These are phyloP conservation scores for Fraxinus nigra DNA, from an alignment of 305 asterid genomes.

Conservation along the genomic window DNA sequence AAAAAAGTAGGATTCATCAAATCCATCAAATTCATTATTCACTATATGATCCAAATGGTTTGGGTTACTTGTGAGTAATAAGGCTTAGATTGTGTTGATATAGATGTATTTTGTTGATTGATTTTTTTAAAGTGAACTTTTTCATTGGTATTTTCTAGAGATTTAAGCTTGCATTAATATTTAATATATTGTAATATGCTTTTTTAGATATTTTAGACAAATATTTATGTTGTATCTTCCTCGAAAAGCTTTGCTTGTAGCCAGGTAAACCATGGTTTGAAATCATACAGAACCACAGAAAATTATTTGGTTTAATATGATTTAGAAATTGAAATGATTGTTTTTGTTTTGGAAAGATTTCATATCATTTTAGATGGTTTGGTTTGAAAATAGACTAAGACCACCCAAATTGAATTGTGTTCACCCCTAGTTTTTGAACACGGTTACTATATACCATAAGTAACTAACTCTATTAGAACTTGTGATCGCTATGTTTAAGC, in stretches of 20 bases:
- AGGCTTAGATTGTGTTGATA: background rate
- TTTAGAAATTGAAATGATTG: background rate
- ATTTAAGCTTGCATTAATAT: background rate
- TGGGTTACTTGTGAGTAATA: background rate
- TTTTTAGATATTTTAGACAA: background rate
- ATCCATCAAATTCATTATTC: background rate
- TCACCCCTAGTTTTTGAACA: background rate
- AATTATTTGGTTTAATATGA: background rate
- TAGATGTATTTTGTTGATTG: background rate
- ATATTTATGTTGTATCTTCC: background rate
- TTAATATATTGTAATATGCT: background rate
- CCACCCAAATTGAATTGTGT: background rate
- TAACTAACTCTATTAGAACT: background rate
- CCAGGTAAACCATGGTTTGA: background rate
- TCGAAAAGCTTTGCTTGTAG: background rate
- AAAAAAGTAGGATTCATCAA: background rate
- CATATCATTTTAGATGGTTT: background rate
- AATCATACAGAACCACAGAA: background rate
- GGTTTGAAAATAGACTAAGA: background rate
- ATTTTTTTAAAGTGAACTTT: background rate
- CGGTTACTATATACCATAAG: background rate
- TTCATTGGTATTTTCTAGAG: background rate
- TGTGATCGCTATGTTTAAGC: constrained; percentile 1
- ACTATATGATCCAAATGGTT: background rate
- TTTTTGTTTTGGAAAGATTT: background rate